A percentile compares a stretch with the other conserved stretches of the same genome.
These are phyloP conservation scores for Tritrichomonas foetus DNA, from an alignment of 208 protist species.

Conservation along the genomic window DNA sequence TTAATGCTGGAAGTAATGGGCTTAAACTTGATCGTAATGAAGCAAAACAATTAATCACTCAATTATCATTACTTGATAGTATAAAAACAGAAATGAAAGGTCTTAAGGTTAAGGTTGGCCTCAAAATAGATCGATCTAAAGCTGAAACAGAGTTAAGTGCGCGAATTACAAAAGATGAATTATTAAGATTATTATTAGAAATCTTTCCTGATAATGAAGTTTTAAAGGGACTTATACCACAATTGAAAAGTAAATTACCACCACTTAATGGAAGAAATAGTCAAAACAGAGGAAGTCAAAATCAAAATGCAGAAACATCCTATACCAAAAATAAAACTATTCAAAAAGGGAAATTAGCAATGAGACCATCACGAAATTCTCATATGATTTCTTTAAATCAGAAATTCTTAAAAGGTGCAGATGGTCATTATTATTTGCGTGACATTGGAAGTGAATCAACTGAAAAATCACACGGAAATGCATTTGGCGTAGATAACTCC, in stretches of 20 bases:
- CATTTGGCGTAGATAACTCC: not conserved
- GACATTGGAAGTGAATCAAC: not conserved
- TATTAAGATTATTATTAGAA: not conserved
- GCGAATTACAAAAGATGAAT: conserved; percentile 5
- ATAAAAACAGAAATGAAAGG: not conserved
- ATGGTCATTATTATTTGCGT: conserved; percentile 33
- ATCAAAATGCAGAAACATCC: not conserved
- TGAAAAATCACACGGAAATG: not conserved
- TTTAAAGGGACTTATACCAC: not conserved
- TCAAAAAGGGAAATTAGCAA: not conserved
- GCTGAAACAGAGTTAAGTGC: not conserved
- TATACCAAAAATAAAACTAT: too few species aligned
- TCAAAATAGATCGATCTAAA: not conserved
- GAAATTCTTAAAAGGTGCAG: not conserved
- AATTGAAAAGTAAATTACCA: not conserved
- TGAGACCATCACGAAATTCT: not conserved
- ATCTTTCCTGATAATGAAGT: not conserved
- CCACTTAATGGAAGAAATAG: not conserved
- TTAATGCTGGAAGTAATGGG: too few species aligned
- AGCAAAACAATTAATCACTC: not conserved
- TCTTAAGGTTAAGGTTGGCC: not conserved
- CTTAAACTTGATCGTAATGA: not conserved
- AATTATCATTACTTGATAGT: not conserved
- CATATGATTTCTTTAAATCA: not conserved
- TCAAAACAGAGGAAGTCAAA: not conserved